Evolutionary conservation across 2,329 filamentous ascomycete genomes (phyloP).

Genomic region (Dichotomopilus funicola): DNA sequence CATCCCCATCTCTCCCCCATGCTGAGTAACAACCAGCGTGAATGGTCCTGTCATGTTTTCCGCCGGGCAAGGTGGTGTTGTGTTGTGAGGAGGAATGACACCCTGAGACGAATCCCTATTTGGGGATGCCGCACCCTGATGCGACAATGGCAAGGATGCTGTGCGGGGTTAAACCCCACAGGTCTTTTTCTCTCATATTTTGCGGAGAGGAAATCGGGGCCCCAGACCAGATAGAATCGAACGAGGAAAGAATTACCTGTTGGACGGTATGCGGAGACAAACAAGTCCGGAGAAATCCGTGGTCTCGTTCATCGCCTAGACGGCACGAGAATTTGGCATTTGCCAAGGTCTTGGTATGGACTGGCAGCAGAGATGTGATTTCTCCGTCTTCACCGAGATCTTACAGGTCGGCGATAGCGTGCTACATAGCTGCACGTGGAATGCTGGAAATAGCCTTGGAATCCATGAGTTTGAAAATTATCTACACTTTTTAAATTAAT

Average conservation of each 20-base stretch:
- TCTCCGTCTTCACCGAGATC: too few species aligned
- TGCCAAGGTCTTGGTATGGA: too few species aligned
- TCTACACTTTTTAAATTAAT: too few species aligned
- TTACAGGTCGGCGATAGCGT: too few species aligned
- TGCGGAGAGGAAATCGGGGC: not conserved
- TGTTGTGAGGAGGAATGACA: not conserved
- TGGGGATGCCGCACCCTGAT: constrained; percentile 1
- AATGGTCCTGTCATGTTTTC: not conserved
- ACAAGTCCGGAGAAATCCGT: not conserved
- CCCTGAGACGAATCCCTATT: not conserved
- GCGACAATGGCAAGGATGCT: not conserved
- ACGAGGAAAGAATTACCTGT: not conserved
- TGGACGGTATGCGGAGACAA: too few species aligned
- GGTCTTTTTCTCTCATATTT: not conserved
- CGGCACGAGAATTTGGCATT: not conserved
- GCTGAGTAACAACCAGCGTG: not conserved
- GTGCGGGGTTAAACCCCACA: not conserved
- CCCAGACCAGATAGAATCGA: not conserved
- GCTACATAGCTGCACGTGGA: too few species aligned
- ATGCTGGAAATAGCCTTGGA: too few species aligned
- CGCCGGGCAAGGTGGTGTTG: not conserved
- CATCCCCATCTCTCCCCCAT: not conserved
- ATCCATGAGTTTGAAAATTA: too few species aligned
- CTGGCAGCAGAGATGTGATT: too few species aligned
- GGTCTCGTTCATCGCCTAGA: constrained; percentile 1